A percentile compares a stretch with the other conserved stretches of the same genome.
These are phyloP conservation scores for Colletotrichum paranaense DNA, from an alignment of 2,329 filamentous ascomycete species.

Conservation along the genomic window DNA sequence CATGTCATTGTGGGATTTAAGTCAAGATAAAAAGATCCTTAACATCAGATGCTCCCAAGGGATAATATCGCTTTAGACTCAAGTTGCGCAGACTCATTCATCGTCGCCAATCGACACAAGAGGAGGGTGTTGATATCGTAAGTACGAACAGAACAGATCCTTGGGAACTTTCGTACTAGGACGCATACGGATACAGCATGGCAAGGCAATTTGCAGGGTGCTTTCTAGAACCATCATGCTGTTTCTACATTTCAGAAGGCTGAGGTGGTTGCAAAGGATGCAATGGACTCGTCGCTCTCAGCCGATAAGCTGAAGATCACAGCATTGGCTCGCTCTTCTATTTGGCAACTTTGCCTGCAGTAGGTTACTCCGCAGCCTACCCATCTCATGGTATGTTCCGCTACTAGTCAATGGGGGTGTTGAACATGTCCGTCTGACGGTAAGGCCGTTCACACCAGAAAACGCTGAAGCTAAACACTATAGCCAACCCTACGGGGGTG, in stretches of 20 bases:
- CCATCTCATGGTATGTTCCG: conserved; percentile 8
- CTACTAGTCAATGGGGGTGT: conserved; percentile 11
- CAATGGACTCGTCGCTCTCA: background rate
- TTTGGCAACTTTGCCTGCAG: background rate
- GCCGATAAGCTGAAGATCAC: conserved; percentile 1
- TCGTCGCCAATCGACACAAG: background rate
- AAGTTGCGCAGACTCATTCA: background rate
- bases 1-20: background rate
- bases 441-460: conserved; percentile 12
- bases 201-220: conserved; percentile 2
- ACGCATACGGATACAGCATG: background rate
- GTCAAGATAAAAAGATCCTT: background rate
- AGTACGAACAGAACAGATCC: background rate
- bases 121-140: background rate
- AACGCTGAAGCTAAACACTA: background rate
- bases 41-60: background rate
- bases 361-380: conserved; percentile 2
- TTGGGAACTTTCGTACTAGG: background rate
- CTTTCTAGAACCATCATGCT: conserved; percentile 23
- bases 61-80: background rate
- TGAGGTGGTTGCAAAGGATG: background rate
- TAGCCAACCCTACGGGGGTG: background rate
- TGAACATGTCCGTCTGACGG: conserved; percentile 25
- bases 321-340: background rate
- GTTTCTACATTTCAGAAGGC: conserved; percentile 1